Evolutionary conservation across 2,329 filamentous ascomycete genomes (phyloP), one percentile per base, ranked within the genome.

Genomic region (Cercospora citrullina): DNA sequence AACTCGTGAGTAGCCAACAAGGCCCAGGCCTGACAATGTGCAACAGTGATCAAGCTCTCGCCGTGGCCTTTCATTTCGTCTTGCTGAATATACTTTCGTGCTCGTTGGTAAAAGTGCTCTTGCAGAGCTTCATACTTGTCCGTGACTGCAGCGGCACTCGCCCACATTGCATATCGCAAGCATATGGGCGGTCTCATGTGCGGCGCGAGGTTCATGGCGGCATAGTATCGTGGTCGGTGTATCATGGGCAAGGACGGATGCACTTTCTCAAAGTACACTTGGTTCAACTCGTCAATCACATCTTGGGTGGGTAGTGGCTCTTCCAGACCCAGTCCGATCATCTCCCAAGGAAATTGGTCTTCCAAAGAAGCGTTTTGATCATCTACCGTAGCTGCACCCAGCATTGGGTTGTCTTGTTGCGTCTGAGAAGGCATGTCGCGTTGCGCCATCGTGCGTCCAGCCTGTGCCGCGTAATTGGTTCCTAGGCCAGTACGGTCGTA

Each of bases 81-180:
- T 68, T 88, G 84, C 77, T 98, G 93, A 53, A 93, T 86, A 76
- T 98, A 98, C 77, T 96, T 98, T 67, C 94, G 88, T 12, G 94
- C 88, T 62, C 94, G 87, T 70, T 91, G 88, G 78, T 99, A 99
- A 78, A 98, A 97, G 70, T 96, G 88, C 64, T 94, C 91, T 76
- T 93, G 93, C 14, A 97, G 80, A 64, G 88, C 87, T 36, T 86
- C 84, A 77, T 92, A 97, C 77, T 93, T 95, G 67, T 97, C 93
- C 3, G 88, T 89, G 53, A 94, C 87, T 5, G 92, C 90, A 70
- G 93, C 94, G n/a, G 94, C 93, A 75, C 93, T 82, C n/a, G 90
- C 92, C 94, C 94, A 98, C 85, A 98, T 96, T 65, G 92, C 93
- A 80, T 99, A 99, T 73, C 95, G 89, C 60, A 99, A 82, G 72